Percentiles rank a stretch among this genome's conserved stretches.
Conservation (phyloP, 2,329 filamentous ascomycete species). For the Trichoderma lentiforme region DNA sequence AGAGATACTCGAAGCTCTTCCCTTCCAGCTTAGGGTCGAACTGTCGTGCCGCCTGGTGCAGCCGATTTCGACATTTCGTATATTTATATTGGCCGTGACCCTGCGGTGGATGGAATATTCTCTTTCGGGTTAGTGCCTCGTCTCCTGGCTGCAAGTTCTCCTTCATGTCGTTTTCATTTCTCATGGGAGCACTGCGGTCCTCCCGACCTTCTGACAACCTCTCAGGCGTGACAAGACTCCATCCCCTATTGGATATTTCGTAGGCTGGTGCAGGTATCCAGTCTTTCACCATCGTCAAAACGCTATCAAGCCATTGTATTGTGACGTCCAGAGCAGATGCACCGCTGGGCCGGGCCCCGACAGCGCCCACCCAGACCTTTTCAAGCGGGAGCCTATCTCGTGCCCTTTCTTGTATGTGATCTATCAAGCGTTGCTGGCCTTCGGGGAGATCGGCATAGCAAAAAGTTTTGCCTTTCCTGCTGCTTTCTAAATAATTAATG, state of each 20-base stretch:
- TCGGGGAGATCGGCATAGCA: slow-evolving; percentile 38
- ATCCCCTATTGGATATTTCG: slow-evolving; percentile 36
- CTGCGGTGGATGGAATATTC: slow-evolving; percentile 48
- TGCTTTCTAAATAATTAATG: slow-evolving; percentile 28
- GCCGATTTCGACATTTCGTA: slow-evolving; percentile 41
- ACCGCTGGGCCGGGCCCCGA: slow-evolving; percentile 24
- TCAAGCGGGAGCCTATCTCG: slow-evolving; percentile 34
- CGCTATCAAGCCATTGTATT: slow-evolving; percentile 34
- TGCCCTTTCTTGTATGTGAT: slow-evolving; percentile 32
- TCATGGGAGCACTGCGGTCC: neutral
- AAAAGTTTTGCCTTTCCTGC: slow-evolving; percentile 20
- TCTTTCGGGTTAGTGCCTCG: slow-evolving; percentile 26
- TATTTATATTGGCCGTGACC: slow-evolving; percentile 20
- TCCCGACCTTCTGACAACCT: neutral
- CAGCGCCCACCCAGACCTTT: slow-evolving; percentile 46
- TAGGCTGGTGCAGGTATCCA: slow-evolving; percentile 36
- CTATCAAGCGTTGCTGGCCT: slow-evolving; percentile 46
- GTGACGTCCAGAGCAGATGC: slow-evolving; percentile 42
- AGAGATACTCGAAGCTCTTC: slow-evolving; percentile 35
- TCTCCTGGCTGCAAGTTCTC: slow-evolving; percentile 22
- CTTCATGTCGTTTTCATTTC: slow-evolving; percentile 22
- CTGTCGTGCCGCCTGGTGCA: slow-evolving; percentile 39
- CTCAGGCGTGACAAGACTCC: slow-evolving; percentile 32
- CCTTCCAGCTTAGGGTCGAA: neutral
- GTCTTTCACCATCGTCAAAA: slow-evolving; percentile 32